phyloP scores from a whole-genome alignment of 1,284 basidiomycete genomes.

The Trametes versicolor region DNA sequence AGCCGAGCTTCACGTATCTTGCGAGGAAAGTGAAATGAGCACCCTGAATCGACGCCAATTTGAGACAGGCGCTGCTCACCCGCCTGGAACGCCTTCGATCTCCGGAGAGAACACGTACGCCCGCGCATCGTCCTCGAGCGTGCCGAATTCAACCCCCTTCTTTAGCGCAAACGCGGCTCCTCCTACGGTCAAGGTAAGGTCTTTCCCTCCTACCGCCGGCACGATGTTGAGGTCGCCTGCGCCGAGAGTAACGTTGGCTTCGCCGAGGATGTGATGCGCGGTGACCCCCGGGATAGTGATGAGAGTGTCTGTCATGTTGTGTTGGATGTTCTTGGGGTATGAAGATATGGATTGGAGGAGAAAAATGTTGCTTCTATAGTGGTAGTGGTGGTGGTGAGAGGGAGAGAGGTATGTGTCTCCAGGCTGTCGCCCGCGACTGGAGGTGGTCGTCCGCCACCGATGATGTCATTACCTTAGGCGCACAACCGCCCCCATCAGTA shows the following conservation, averaged over 20 bases:
- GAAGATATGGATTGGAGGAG: background rate
- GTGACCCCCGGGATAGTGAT: conserved; percentile 38
- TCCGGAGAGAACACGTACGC: conserved; percentile 44
- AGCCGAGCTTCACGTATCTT: conserved; percentile 43
- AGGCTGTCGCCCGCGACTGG: background rate
- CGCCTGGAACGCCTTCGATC: conserved; percentile 36
- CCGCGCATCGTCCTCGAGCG: conserved; percentile 37
- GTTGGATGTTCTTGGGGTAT: background rate
- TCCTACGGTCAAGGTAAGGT: conserved; percentile 38
- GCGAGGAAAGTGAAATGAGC: too few relatives aligned
- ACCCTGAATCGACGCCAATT: background rate
- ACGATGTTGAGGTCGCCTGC: conserved; percentile 39
- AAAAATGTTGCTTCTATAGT: background rate
- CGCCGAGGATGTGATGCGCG: conserved; percentile 41
- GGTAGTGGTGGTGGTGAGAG: background rate
- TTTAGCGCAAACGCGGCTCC: conserved; percentile 41
- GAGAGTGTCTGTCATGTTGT: conserved; percentile 22
- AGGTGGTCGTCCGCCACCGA: background rate
- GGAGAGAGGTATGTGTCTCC: background rate
- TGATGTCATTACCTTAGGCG: background rate
- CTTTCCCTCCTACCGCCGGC: conserved; percentile 1
- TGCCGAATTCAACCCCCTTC: conserved; percentile 41
- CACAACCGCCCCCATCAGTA: background rate
- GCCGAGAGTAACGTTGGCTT: conserved; percentile 37
- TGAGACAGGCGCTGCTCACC: conserved; percentile 28